Percentiles rank a stretch among this genome's conserved stretches.
Evolutionary conservation across 1,139 yeast species (phyloP).

Genomic region (Pichia sp.): DNA sequence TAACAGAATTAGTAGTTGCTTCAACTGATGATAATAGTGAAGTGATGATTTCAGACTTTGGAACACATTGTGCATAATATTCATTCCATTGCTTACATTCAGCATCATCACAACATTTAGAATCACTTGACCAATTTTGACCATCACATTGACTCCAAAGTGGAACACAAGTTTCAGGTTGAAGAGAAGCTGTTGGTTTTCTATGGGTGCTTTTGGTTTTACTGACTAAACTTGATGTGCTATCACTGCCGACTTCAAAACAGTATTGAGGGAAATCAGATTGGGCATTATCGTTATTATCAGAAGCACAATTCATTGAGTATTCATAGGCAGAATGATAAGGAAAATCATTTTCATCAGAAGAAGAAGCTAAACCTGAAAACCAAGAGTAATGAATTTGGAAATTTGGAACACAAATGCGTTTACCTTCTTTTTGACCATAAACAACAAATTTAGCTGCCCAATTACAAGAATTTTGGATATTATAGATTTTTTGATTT

Average conservation of each 20-base stretch:
- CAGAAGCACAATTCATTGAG: constrained; percentile 25
- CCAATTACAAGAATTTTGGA: constrained; percentile 25
- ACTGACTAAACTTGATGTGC: no score
- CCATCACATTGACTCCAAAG: constrained; percentile 15
- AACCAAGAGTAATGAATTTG: constrained; percentile 31
- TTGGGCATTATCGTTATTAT: constrained; percentile 27
- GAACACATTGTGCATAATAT: constrained; percentile 13
- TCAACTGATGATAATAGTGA: not conserved
- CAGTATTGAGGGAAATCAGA: constrained; percentile 29
- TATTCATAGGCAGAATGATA: constrained; percentile 25
- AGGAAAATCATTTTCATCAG: constrained; percentile 16
- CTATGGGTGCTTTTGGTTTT: no score
- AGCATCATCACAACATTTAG: constrained; percentile 7
- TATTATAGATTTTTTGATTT: constrained; percentile 19
- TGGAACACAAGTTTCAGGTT: not conserved
- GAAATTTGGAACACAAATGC: constrained; percentile 26
- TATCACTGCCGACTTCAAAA: constrained; percentile 16
- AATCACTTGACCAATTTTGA: constrained; percentile 7
- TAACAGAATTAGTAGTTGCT: not conserved
- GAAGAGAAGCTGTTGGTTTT: not conserved
- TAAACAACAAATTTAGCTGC: constrained; percentile 19
- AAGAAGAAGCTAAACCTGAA: constrained; percentile 18
- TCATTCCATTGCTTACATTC: constrained; percentile 10
- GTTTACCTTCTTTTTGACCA: constrained; percentile 17
- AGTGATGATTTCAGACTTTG: not conserved